Evolutionary conservation across 306 rosid species (phyloP), one percentile per base, ranked within the genome.

Genomic region (Medicago lupulina): DNA sequence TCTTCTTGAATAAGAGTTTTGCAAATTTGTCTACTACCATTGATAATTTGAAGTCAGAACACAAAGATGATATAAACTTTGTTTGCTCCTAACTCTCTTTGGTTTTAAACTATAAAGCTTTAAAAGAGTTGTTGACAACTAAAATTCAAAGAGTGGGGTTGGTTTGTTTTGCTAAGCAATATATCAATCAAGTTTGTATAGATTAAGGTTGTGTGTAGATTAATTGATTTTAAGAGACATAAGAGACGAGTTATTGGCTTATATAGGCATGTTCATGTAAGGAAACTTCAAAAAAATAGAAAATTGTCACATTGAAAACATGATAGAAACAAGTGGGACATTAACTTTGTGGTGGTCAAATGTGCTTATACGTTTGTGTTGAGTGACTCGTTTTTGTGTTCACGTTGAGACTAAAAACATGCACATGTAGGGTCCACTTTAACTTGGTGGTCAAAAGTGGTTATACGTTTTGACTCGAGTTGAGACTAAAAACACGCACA

Each of bases 1-100:
- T 85, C 73, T 83, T 82, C 81, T 87, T 94, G 81, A 82, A 67
- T 71, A 65, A 86, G 71, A 86, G 81, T 41, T 86, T 83, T 71
- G 72, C 67, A 71, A 89, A 47, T 81, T 78, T 83, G 14, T 89
- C 78, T 14, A 79, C n/a, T 11, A 83, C 73, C 93, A 90, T 83
- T 7, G 55, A 31, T 16, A 51, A 43, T 64, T 4, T 17, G 17
- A 57, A 40, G 53, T 47, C 5, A 8, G 13, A 18, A 54, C 0
- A 3, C 60, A 9, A 40, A 28, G 34, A 28, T 28, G 34, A 28
- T 28, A 28, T 28, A 28, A 28, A 28, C 34, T 28, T 28, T 28
- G 3, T 28, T 28, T n/a, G n/a, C n/a, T n/a, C n/a, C n/a, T n/a
- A n/a, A n/a, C n/a, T n/a, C n/a, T n/a, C n/a, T n/a, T n/a, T 21